phyloP scores from a whole-genome alignment of 176 grass and related monocot genomes.

The Oryza australiensis region DNA sequence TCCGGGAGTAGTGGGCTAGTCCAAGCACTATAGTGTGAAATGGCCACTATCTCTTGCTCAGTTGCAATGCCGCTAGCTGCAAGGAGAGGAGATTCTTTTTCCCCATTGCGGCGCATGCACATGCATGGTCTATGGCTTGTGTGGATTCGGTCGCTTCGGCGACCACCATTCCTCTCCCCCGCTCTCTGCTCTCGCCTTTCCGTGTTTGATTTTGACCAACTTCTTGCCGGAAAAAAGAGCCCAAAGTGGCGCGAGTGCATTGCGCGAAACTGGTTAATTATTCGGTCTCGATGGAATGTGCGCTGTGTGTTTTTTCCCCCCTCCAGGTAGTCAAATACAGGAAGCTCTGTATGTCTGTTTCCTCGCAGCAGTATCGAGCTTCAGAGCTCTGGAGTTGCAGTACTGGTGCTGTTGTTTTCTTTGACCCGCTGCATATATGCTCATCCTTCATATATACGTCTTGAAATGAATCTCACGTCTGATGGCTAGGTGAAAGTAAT shows the following conservation, averaged over 20 bases:
- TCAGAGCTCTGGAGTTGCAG: background rate
- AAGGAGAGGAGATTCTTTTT: slow-evolving; percentile 42
- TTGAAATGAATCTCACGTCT: background rate
- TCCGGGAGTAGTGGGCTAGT: slow-evolving; percentile 47
- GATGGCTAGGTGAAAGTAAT: background rate
- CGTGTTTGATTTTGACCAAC: slow-evolving; percentile 45
- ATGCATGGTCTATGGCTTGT: slow-evolving; percentile 38
- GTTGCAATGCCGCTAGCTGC: slow-evolving; percentile 12
- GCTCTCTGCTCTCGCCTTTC: slow-evolving; percentile 10
- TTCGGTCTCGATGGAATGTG: slow-evolving; percentile 8
- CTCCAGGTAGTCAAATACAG: slow-evolving; percentile 35
- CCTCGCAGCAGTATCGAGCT: background rate
- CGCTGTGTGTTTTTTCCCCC: background rate
- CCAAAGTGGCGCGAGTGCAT: background rate
- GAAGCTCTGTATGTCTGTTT: background rate
- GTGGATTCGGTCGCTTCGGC: slow-evolving; percentile 39
- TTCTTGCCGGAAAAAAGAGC: slow-evolving; percentile 14
- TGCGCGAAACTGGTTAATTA: background rate
- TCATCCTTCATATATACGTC: background rate
- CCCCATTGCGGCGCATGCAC: background rate
- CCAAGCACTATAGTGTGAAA: slow-evolving; percentile 43
- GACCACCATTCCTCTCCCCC: background rate
- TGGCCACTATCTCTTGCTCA: slow-evolving; percentile 24
- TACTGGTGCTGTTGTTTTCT: background rate
- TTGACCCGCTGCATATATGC: background rate